Evolutionary conservation across 192 early-diverging fungal species (phyloP), one percentile per base, ranked within the genome.

Genomic region (Entophlyctis luteolus): DNA sequence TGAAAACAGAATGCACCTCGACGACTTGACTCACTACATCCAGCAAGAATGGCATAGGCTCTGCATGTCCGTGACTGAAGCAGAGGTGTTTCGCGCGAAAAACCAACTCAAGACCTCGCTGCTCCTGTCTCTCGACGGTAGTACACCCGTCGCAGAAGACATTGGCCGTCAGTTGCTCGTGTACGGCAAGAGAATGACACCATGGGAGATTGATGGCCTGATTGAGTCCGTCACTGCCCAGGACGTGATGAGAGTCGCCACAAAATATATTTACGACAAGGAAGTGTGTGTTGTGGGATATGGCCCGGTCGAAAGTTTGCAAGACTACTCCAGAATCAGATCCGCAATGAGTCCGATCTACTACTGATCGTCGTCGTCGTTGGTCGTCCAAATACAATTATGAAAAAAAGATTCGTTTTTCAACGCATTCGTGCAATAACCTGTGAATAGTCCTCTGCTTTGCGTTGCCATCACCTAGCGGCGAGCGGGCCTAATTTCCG

Each of bases 21-120:
- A 95, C 77, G 92, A 96, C 65, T 80, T 96, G 47, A 78, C 93
- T 32, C 88, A 90, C 79, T 86, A 88, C 76, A 89, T 93, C 34
- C 87, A 93, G 68, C 89, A 91, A 73, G 96, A 98, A 82, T 96
- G 93, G 91, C 84, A 84, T 56, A 87, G 96, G 55, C 86, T 98
- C 55, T 88, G 87, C 67, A 88, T 85, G 42, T 85, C 81, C 4
- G 88, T 96, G 59, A 91, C 91, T 22, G 87, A 91, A 65, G 86
- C 84, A 54, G 96, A 97, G 79, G 92, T 98, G 25, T 91, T 93
- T 80, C 88, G 94, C 70, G 96, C 96, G 71, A 97, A 97, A 85
- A 93, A 96, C 81, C 94, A 98, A 81, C 88, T 98, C 71, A 98
- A 98, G 85, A 94, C 95, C 2, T 84, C 87, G 27, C 85, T 98